phyloP scores from a whole-genome alignment of 345 rosid genomes.

The Fremontodendron californicum region DNA sequence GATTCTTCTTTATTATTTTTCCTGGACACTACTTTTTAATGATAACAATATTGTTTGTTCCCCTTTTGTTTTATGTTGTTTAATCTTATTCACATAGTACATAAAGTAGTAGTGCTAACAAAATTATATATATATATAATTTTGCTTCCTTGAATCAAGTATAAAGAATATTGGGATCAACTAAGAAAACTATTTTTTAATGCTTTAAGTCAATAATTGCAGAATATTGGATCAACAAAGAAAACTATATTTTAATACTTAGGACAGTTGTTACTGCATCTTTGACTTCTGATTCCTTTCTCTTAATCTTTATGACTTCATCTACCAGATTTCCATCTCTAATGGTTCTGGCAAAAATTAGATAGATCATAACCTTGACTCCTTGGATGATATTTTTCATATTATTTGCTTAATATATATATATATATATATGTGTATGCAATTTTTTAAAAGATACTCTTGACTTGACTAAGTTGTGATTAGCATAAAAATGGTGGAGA shows the following conservation, averaged over 20 bases:
- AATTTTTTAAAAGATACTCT: too few relatives aligned
- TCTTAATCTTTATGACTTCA: background rate
- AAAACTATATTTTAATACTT: background rate
- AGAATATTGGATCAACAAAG: background rate
- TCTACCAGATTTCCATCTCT: background rate
- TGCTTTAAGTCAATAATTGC: background rate
- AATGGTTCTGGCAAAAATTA: background rate
- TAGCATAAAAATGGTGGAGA: constrained; percentile 9
- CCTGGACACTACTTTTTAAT: constrained; percentile 22
- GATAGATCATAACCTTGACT: background rate
- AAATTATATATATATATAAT: background rate
- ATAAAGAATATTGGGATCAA: background rate
- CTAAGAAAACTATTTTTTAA: background rate
- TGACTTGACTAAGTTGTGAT: constrained; percentile 6
- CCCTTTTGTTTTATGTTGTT: constrained; percentile 2
- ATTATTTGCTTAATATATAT: background rate
- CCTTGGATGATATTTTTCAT: background rate
- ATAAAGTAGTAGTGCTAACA: background rate
- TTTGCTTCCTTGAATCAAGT: background rate
- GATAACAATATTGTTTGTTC: constrained; percentile 18
- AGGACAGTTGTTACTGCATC: background rate
- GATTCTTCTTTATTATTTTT: constrained; percentile 21
- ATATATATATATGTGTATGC: too few relatives aligned
- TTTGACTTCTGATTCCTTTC: background rate
- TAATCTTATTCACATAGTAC: background rate